Base-by-base conservation (phyloP, 495 filamentous ascomycete species). In the Penicillium steckii region DNA sequence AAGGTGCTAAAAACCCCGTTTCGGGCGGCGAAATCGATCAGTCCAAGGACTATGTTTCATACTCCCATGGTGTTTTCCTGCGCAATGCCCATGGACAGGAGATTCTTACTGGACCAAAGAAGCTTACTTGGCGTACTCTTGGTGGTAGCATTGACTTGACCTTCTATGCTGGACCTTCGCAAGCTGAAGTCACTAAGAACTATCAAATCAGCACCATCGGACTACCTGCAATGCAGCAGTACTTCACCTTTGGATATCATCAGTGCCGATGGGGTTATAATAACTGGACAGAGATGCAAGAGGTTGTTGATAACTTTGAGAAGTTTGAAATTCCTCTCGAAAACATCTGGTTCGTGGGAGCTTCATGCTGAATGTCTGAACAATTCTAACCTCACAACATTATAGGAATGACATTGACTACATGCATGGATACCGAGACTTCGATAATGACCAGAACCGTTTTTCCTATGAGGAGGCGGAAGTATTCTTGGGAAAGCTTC, bases 81-180 rank as follows among this genome's bases (percentile, higher is more conserved):
- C 72, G 84, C 37, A 87, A 86, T 62, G 75, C 84, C 8, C 90
- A 95, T 61, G 85, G 83, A 6, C 87, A 91, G 54, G 90, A 95
- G 56, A 76, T 91, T 1, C 67, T 91, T 15, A 68, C 91, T 50
- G 72, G 74, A 24, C 75, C 84, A 1, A 65, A 81, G 3, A 85
- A 82, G 45, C 78, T 95, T 56, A 90, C 86, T 4, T 95, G 90
- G 89, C 81, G 90, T 32, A 76, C 83, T 1, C 62, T 87, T 3
- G 84, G 84, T 48, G 84, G 84, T 17, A 81, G 72, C 56, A 77
- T 87, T 38, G 83, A 86, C 52, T 61, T 86, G 49, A 85, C 82
- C 48, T 80, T 87, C 68, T 85, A 80, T 54, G 70, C 81, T 29
- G 84, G 84, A 0, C 83, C 83, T 5, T 76, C 74, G 0, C 77